A percentile compares a stretch with the other conserved stretches of the same genome.
Evolutionary conservation across 441 rosid species (phyloP).

Genomic region (Adansonia rubrostipa): DNA sequence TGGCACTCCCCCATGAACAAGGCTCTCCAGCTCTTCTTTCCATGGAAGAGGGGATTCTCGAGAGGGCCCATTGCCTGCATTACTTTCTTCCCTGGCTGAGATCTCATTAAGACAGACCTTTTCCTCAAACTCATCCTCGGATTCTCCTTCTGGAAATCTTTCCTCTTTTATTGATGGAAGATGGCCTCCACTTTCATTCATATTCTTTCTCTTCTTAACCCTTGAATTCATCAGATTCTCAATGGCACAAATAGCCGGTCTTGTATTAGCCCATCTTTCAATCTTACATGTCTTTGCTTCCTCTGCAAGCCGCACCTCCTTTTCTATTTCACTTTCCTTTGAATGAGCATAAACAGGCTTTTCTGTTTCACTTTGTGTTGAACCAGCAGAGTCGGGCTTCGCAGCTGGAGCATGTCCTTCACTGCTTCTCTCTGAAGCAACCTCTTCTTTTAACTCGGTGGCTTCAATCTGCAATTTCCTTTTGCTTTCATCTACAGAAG

Average conservation of each 20-base stretch:
- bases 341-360: slow-evolving; percentile 44
- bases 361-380: slow-evolving; percentile 33
- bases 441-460: slow-evolving; percentile 29
- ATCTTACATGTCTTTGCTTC: slow-evolving; percentile 42
- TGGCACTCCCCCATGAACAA: slow-evolving; percentile 79
- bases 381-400: slow-evolving; percentile 40
- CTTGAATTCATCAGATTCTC: slow-evolving; percentile 63
- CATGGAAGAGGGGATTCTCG: slow-evolving; percentile 51
- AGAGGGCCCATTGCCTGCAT: slow-evolving; percentile 31
- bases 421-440: slow-evolving; percentile 37
- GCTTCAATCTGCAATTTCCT: slow-evolving; percentile 35
- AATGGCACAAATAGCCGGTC: slow-evolving; percentile 53
- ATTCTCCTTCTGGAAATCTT: slow-evolving; percentile 36
- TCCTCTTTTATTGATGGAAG: slow-evolving; percentile 39
- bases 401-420: slow-evolving; percentile 47
- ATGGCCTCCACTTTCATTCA: slow-evolving; percentile 34
- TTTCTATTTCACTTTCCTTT: slow-evolving; percentile 33
- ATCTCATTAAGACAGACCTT: slow-evolving; percentile 40
- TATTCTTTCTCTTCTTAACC: slow-evolving; percentile 45
- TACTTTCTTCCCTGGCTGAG: slow-evolving; percentile 35
- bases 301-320: slow-evolving; percentile 44
- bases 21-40: slow-evolving; percentile 66
- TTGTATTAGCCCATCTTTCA: slow-evolving; percentile 54
- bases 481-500: slow-evolving; percentile 30
- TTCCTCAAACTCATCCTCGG: slow-evolving; percentile 47